Evolutionary conservation across 495 filamentous ascomycete genomes (phyloP).

Genomic region (Trichocladium uniseriatum): DNA sequence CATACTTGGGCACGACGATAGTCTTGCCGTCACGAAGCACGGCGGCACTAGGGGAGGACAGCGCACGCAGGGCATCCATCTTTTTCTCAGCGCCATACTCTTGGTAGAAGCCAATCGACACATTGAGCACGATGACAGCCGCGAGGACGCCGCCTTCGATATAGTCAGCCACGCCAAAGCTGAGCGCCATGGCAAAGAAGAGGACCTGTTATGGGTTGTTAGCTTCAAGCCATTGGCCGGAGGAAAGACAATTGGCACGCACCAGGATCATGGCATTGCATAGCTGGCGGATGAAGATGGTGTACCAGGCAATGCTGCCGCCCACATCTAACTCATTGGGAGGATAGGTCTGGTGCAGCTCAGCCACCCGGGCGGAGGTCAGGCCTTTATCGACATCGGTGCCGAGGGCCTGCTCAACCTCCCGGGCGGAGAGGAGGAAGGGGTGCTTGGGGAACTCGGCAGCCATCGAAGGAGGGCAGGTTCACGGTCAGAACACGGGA

Average conservation of each 20-base stretch:
- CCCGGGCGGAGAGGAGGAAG: constrained; percentile 41
- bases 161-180: constrained; percentile 69
- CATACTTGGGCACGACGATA: constrained; percentile 51
- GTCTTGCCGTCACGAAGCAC: constrained; percentile 64
- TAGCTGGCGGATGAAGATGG: constrained; percentile 55
- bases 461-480: constrained; percentile 26
- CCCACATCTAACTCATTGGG: constrained; percentile 56
- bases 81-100: constrained; percentile 82
- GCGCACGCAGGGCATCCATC: constrained; percentile 67
- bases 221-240: constrained; percentile 1
- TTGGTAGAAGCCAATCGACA: constrained; percentile 69
- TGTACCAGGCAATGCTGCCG: constrained; percentile 51
- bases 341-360: constrained; percentile 44
- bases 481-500: background rate
- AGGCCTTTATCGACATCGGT: constrained; percentile 54
- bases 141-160: constrained; percentile 78
- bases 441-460: constrained; percentile 40
- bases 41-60: constrained; percentile 70
- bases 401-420: constrained; percentile 43
- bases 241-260: constrained; percentile 17
- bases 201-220: constrained; percentile 57
- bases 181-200: constrained; percentile 73
- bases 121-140: constrained; percentile 73
- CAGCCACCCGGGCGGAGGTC: constrained; percentile 37
- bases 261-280: constrained; percentile 61